Base-by-base conservation (phyloP, 2,329 filamentous ascomycete genomes). In the Eutypa lata region DNA sequence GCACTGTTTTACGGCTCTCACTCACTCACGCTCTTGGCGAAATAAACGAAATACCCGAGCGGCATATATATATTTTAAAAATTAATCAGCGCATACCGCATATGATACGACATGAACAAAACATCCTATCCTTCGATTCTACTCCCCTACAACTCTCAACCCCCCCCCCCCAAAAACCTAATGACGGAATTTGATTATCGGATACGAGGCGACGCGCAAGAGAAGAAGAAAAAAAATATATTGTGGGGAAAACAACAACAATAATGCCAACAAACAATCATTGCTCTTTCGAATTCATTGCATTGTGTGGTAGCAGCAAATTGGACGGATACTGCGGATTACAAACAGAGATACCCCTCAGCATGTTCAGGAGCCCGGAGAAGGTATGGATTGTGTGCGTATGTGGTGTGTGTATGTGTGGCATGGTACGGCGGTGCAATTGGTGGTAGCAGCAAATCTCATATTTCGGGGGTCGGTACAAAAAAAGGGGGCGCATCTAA, bases 21-120 rank as follows among this genome's bases (percentile, higher is more conserved):
- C 22, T 6, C 21, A 6, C 2, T 45, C 22, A 16, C 3, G n/a
- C n/a, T n/a, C n/a, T n/a, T n/a, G n/a, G n/a, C n/a, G n/a, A n/a
- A n/a, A n/a, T n/a, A n/a, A 24, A 45, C 7, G 26, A n/a, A 26
- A 24, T 18, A 45, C 22, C 22, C 21, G 22, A 45, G 42, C 22
- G 14, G 42, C 22, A 26, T 26, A 22, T 8, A 28, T 7, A n/a
- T n/a, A n/a, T n/a, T n/a, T 3, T 13, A 45, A 22, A 28, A 22
- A 21, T 21, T 45, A 45, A 45, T 28, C 42, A 45, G 22, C 21
- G 21, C 42, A 28, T 24, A 45, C 21, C 22, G 22, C 42, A 24
- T 26, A 45, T 45, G 42, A 45, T 45, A 45, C 42, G 42, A 45
- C 22, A 28, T 45, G 42, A 31, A 28, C 42, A 45, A 24, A n/a